Percentiles rank a stretch among this genome's conserved stretches.
These are phyloP conservation scores for Taxawa tesnikishii DNA, from an alignment of 2,329 filamentous ascomycete species.

Conservation along the genomic window DNA sequence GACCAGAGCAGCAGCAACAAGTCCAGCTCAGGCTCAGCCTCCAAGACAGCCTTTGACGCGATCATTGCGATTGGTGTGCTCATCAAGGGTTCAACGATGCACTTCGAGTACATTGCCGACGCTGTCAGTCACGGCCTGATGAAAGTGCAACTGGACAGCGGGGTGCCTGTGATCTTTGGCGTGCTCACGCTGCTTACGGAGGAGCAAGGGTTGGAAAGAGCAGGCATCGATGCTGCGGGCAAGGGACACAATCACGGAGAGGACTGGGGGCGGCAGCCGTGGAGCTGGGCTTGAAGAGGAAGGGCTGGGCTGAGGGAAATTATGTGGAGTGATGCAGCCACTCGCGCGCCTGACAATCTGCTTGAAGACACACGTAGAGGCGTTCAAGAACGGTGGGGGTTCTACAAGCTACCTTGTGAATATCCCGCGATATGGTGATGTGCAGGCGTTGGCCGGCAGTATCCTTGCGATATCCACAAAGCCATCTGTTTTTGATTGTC, in stretches of 20 bases:
- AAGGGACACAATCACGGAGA: constrained; percentile 81
- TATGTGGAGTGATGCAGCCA: constrained; percentile 30
- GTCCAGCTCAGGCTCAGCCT: constrained; percentile 25
- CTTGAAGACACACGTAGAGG: constrained; percentile 10
- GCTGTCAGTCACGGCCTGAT: constrained; percentile 84
- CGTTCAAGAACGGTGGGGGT: too few relatives aligned
- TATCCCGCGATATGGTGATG: too few relatives aligned
- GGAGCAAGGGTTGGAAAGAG: constrained; percentile 74
- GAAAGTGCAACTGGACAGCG: constrained; percentile 81
- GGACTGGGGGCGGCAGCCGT: constrained; percentile 95
- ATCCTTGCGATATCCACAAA: too few relatives aligned
- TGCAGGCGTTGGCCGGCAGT: too few relatives aligned
- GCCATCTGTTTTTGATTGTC: too few relatives aligned
- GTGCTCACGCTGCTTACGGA: constrained; percentile 81
- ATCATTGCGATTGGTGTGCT: constrained; percentile 91
- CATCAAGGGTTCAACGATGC: constrained; percentile 98
- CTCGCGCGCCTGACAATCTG: constrained; percentile 4
- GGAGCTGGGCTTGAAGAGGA: constrained; percentile 82
- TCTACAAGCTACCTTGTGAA: too few relatives aligned
- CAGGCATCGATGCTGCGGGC: constrained; percentile 47
- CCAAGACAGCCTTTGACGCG: constrained; percentile 66
- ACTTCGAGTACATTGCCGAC: constrained; percentile 97
- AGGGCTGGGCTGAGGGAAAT: constrained; percentile 65
- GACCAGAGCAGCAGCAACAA: constrained; percentile 12
- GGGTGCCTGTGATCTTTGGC: constrained; percentile 84